Evolutionary conservation across 768 basidiomycete species (phyloP).

Genomic region (Pleurotus salmoneostramineus): DNA sequence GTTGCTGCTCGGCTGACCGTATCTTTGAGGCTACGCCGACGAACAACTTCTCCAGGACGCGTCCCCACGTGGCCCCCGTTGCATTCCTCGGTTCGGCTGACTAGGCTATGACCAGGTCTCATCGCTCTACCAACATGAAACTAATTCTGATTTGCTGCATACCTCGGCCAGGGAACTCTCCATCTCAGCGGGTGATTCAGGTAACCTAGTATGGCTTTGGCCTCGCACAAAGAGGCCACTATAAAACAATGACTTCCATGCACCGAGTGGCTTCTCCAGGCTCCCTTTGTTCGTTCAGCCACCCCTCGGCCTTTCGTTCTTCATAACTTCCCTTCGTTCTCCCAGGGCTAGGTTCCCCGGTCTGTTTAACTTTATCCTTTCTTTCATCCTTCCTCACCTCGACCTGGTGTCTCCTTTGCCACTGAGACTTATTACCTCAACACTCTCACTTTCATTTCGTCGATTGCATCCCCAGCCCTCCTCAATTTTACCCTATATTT

Average conservation of each 20-base stretch:
- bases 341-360: slow-evolving; percentile 2
- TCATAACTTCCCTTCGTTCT: neutral
- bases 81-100: neutral
- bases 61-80: neutral
- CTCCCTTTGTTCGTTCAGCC: slow-evolving; percentile 1
- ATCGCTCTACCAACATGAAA: neutral
- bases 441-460: slow-evolving; percentile 12
- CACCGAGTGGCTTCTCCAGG: neutral
- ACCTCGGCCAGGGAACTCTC: neutral
- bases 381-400: slow-evolving; percentile 5
- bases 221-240: neutral
- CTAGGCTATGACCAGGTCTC: neutral
- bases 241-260: slow-evolving; percentile 3
- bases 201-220: neutral
- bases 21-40: too few species aligned
- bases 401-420: slow-evolving; percentile 22
- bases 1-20: too few species aligned
- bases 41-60: neutral
- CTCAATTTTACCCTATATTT: neutral
- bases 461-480: neutral
- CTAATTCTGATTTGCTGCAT: neutral
- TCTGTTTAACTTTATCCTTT: slow-evolving; percentile 9
- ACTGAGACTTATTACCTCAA: slow-evolving; percentile 8
- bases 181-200: neutral
- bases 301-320: neutral